Base-by-base conservation (phyloP, 345 rosid genomes). In the Angophora floribunda region DNA sequence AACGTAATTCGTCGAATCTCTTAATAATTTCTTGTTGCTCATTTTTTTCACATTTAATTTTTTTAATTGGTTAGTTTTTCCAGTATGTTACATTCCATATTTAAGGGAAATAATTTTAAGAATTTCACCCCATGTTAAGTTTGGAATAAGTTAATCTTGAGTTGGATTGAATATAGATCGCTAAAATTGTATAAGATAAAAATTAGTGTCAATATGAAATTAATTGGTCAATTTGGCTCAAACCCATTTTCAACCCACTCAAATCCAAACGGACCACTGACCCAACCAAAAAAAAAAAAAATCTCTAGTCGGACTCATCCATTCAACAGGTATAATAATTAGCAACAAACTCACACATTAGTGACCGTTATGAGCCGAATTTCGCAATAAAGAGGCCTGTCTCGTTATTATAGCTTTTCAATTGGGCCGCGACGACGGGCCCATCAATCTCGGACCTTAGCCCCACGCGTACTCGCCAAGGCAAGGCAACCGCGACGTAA, bases 1-100 rank as follows among this genome's bases (percentile, higher is more conserved):
- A 70, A 16, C 0, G 17, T 70, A 41, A 70, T 32, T 2, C 0
- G 2, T 70, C 0, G 7, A 2, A 7, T 24, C 32, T 70, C 1
- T 4, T 5, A 32, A 9, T 0, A 8, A 55, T 55, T 21, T 55
- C 28, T 22, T 4, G 13, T 22, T 28, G 17, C 21, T 17, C 28
- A 21, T 22, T 21, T 21, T 55, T 4, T 53, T 55, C 10, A 21
- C 41, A 36, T 36, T 36, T 36, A 36, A 36, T 36, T 36, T 22
- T 0, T 55, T 55, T 55, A 21, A 21, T 9, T 22, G 5, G 61
- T 55, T 22, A 55, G 19, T 19, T 19, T 52, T 21, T 21, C 61
- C 12, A 8, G 28, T 55, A 8, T 55, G 28, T 11, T 22, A 22
- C 7, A 21, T 55, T 22, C 26, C 5, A 4, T 9, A 55, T 22